Evolutionary conservation across 164 flowering plant species (phyloP).

Genomic region (Annona cherimola): DNA sequence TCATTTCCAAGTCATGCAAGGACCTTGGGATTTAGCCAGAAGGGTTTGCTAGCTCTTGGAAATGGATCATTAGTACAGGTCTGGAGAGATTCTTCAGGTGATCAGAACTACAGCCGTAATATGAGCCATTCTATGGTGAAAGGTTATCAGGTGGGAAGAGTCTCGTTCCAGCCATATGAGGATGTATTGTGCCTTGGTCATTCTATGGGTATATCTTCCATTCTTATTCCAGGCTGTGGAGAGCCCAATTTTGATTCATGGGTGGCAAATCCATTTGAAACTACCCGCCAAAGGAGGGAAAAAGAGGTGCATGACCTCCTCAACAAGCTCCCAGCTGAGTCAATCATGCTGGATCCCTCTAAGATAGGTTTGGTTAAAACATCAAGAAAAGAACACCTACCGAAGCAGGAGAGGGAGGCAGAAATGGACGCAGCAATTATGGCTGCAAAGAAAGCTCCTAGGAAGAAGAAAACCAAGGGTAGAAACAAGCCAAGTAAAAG

Average conservation of each 20-base stretch:
- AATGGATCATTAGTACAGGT: constrained; percentile 62
- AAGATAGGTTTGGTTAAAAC: constrained; percentile 64
- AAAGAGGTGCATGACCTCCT: constrained; percentile 75
- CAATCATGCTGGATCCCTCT: constrained; percentile 79
- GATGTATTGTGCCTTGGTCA: constrained; percentile 89
- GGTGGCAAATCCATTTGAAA: constrained; percentile 93
- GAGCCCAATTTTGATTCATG: constrained; percentile 94
- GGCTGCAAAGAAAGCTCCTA: constrained; percentile 35
- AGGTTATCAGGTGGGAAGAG: constrained; percentile 68
- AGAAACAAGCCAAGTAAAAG: constrained; percentile 68
- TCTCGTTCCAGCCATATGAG: constrained; percentile 74
- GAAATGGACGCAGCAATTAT: constrained; percentile 71
- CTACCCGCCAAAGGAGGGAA: constrained; percentile 73
- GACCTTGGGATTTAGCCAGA: constrained; percentile 81
- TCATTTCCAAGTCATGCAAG: constrained; percentile 56
- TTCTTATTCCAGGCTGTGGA: constrained; percentile 86
- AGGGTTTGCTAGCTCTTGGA: constrained; percentile 74
- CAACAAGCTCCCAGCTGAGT: constrained; percentile 91
- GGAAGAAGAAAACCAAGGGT: constrained; percentile 85
- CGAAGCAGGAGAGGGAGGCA: constrained; percentile 53
- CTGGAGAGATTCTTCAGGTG: constrained; percentile 44
- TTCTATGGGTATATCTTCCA: constrained; percentile 81
- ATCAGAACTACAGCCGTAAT: constrained; percentile 54
- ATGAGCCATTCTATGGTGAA: constrained; percentile 79
- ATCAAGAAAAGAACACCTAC: constrained; percentile 46